Evolutionary conservation across 768 basidiomycete genomes (phyloP).

Genomic region (Russula earlei): DNA sequence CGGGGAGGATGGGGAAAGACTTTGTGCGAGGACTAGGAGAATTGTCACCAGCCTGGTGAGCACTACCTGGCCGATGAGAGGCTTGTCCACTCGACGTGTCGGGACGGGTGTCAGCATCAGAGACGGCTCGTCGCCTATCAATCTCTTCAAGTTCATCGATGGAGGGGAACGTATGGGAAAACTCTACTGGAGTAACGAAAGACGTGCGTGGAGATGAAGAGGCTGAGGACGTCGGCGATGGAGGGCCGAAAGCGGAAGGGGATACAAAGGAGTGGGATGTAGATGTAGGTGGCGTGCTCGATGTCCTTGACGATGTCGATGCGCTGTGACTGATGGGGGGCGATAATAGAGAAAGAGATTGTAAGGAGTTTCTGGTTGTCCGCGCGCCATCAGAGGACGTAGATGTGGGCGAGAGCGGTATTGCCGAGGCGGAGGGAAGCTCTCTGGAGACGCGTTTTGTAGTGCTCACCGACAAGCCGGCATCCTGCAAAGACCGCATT

Average conservation of each 20-base stretch:
- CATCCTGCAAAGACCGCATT: constrained; percentile 61
- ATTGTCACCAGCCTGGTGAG: constrained; percentile 18
- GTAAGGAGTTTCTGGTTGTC: constrained; percentile 17
- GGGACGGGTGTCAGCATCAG: constrained; percentile 35
- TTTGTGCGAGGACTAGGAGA: constrained; percentile 18
- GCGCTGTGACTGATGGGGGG: constrained; percentile 21
- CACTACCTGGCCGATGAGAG: constrained; percentile 21
- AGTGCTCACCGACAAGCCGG: constrained; percentile 47
- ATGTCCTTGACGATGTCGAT: constrained; percentile 23
- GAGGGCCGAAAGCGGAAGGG: constrained; percentile 62
- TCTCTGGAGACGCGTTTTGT: constrained; percentile 54
- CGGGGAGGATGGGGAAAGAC: constrained; percentile 34
- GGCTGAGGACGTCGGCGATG: constrained; percentile 63
- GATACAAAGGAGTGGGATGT: constrained; percentile 53
- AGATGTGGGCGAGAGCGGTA: constrained; percentile 27
- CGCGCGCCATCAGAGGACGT: constrained; percentile 22
- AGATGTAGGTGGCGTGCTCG: constrained; percentile 22
- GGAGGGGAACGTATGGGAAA: constrained; percentile 60
- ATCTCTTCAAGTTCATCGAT: constrained; percentile 67
- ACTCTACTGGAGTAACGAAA: constrained; percentile 41
- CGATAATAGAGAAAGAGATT: constrained; percentile 17
- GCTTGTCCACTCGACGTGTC: constrained; percentile 18
- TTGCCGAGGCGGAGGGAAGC: constrained; percentile 30
- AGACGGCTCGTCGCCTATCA: constrained; percentile 38
- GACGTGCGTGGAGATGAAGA: constrained; percentile 49